Evolutionary conservation across 2,329 filamentous ascomycete genomes (phyloP), one percentile per base, ranked within the genome.

Genomic region (Phialemoniopsis sp.): DNA sequence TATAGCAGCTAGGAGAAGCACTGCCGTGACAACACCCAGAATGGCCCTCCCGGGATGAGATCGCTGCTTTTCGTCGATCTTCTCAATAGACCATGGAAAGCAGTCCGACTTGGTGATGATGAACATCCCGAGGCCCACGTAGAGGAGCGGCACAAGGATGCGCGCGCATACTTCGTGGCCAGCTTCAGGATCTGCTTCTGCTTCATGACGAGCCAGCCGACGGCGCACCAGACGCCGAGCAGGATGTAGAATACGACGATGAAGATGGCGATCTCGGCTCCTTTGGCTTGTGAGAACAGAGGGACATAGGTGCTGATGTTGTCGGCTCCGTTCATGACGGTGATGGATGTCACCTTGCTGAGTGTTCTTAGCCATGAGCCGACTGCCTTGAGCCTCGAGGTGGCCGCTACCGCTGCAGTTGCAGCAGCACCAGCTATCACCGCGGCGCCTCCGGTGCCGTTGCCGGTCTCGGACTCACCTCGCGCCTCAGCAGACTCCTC

Each of bases 261-360:
- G 39, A 60, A 62, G 9, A 62, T 49, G 5, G 54, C 58, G 12
- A 62, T 56, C 29, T 59, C 57, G 12, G 50, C 47, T 3, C 53
- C 51, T 15, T 52, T 41, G 5, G 51, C 51, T 40, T 62, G 57
- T 5, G 58, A 56, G 37, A 62, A 60, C 2, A 60, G 47, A 8
- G 57, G 57, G 8, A 62, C 51, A 39, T 61, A 62, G 2, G 54
- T 59, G 29, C 59, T 51, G 35, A 62, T 58, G 30, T 62, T 62
- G 46, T 62, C 59, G 13, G 54, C 57, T 16, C 58, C 58, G 38
- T 60, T 60, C 50, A 61, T 58, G 14, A 62, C 30, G 5, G 57
- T 62, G 38, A 61, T 51, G 26, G 38, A 37, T 10, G 53, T 47
- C 14, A 61, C 58, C 35, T 56, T 60, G 19, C 55, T 28, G 2